These are phyloP conservation scores for Lentinula guzmanii DNA, from an alignment of 768 basidiomycete genomes.

Conservation along the genomic window DNA sequence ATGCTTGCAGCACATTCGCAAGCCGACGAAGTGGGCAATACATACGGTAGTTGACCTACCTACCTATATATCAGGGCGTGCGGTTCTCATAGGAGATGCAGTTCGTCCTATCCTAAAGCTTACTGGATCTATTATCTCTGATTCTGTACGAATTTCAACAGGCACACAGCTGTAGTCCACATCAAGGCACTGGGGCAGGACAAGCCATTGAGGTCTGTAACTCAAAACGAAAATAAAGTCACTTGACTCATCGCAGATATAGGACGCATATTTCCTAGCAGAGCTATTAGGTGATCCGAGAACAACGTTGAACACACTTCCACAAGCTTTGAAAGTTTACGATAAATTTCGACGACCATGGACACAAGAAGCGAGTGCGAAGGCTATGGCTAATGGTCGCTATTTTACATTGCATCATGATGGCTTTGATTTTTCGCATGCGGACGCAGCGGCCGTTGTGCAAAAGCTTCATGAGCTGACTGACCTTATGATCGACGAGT, in stretches of 20 bases:
- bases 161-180: slow-evolving; percentile 33
- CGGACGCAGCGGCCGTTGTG: neutral
- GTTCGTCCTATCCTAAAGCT: slow-evolving; percentile 5
- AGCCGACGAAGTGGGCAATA: slow-evolving; percentile 24
- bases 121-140: neutral
- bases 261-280: slow-evolving; percentile 6
- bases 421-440: slow-evolving; percentile 1
- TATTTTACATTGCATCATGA: slow-evolving; percentile 3
- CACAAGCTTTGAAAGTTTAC: neutral
- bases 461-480: neutral
- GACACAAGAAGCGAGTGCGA: neutral
- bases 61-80: slow-evolving; percentile 20
- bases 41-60: slow-evolving; percentile 22
- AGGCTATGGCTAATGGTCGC: neutral
- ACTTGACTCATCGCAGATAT: neutral
- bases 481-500: neutral
- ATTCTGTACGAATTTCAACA: slow-evolving; percentile 5
- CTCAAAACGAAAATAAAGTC: neutral
- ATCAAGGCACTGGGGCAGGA: slow-evolving; percentile 32
- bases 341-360: slow-evolving; percentile 5
- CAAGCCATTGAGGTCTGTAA: slow-evolving; percentile 31
- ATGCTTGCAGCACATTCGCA: slow-evolving; percentile 14
- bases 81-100: slow-evolving; percentile 31
- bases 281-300: slow-evolving; percentile 1
- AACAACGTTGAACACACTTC: neutral